phyloP scores from a whole-genome alignment of 2,329 filamentous ascomycete species.

The Calonectria pteridis region DNA sequence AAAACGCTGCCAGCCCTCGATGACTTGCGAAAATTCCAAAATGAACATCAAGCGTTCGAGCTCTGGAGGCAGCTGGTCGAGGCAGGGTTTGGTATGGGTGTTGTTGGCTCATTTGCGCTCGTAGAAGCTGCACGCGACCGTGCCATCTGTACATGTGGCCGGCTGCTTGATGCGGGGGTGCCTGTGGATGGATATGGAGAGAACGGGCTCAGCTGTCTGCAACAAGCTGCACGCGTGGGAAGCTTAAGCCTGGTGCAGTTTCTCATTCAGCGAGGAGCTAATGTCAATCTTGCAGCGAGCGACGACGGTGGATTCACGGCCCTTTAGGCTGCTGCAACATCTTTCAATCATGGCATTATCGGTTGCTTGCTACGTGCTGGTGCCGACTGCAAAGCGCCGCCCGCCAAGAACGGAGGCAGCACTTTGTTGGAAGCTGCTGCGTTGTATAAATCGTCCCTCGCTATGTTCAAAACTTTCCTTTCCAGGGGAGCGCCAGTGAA shows the following conservation, averaged over 20 bases:
- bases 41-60: too few relatives aligned
- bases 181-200: conserved; percentile 7
- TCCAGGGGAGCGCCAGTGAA: neutral
- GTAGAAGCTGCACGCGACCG: too few relatives aligned
- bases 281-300: neutral
- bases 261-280: conserved; percentile 3
- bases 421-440: conserved; percentile 1
- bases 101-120: neutral
- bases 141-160: neutral
- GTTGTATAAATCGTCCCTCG: too few relatives aligned
- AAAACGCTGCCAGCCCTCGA: neutral
- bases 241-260: neutral
- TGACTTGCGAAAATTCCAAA: fast-evolving
- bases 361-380: conserved; percentile 12
- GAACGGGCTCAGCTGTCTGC: neutral
- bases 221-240: neutral
- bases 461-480: neutral
- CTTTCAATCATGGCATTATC: neutral
- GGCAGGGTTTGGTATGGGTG: neutral
- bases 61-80: neutral
- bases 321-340: conserved; percentile 4
- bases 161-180: neutral
- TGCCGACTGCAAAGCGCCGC: neutral
- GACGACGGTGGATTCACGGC: neutral
- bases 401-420: neutral